Conservation (phyloP, 148 eudicot genomes). For the Rhododendron kiyosumense region DNA sequence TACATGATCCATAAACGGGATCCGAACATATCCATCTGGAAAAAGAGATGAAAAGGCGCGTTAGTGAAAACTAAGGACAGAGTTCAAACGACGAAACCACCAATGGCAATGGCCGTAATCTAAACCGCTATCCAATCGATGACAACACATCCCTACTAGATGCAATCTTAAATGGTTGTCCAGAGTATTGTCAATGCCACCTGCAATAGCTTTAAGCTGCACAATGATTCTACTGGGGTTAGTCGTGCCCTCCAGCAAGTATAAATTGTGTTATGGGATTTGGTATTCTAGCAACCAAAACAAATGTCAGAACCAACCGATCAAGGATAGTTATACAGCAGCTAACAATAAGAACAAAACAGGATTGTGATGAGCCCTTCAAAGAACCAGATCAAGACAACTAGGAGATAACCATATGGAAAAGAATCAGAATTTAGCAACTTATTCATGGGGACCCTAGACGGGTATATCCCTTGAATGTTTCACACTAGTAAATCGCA, state of each 20-base stretch:
- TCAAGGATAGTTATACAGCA: neutral
- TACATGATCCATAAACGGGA: neutral
- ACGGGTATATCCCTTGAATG: slow-evolving; percentile 21
- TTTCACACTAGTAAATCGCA: slow-evolving; percentile 34
- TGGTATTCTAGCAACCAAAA: neutral
- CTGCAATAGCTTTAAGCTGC: neutral
- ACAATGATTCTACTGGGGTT: neutral
- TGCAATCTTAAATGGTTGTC: neutral
- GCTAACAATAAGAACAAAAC: neutral
- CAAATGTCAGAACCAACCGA: neutral
- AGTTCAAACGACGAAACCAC: neutral
- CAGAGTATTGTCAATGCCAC: neutral
- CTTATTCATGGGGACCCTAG: slow-evolving; percentile 28
- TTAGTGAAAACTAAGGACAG: neutral
- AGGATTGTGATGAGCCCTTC: neutral
- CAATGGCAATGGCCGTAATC: neutral
- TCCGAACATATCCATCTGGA: neutral
- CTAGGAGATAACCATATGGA: neutral
- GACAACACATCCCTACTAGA: neutral
- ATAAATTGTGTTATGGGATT: neutral
- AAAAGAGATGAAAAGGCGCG: neutral
- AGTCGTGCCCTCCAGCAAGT: neutral
- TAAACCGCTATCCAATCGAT: neutral
- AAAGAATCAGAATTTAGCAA: slow-evolving; percentile 10
- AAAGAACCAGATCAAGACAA: neutral